Conservation (phyloP, 1,284 basidiomycete genomes). For the Naganishia sp. region DNA sequence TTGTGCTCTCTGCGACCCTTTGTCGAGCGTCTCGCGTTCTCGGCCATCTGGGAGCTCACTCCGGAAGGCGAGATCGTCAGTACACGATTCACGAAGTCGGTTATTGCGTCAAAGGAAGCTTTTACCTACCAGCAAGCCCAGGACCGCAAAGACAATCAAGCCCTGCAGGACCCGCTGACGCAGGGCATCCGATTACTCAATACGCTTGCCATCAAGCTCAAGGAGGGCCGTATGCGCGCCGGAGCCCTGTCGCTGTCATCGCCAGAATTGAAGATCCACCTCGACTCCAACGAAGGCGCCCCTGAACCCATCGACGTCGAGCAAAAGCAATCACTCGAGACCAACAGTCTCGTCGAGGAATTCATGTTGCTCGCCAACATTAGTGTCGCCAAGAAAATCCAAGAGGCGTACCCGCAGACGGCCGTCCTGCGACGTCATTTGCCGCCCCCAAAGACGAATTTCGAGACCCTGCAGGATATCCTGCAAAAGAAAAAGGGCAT, state of each 20-base stretch:
- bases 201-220: conserved; percentile 80
- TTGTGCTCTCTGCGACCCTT: conserved; percentile 89
- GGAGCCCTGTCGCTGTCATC: conserved; percentile 96
- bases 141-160: conserved; percentile 81
- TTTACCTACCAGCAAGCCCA: conserved; percentile 99
- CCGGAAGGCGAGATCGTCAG: conserved; percentile 85
- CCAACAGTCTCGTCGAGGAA: conserved; percentile 96
- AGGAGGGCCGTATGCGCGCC: conserved; percentile 81
- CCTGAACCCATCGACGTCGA: conserved; percentile 93
- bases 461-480: conserved; percentile 94
- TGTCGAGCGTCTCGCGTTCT: conserved; percentile 94
- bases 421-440: conserved; percentile 91
- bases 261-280: conserved; percentile 94
- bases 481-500: conserved; percentile 81
- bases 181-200: conserved; percentile 88
- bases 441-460: conserved; percentile 89
- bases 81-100: conserved; percentile 90
- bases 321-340: conserved; percentile 89
- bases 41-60: conserved; percentile 91
- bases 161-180: conserved; percentile 77
- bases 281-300: conserved; percentile 87
- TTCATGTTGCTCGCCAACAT: conserved; percentile 99
- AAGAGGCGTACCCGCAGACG: conserved; percentile 93
- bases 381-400: conserved; percentile 86
- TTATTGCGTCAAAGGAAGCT: conserved; percentile 93